Evolutionary conservation across 148 eudicot genomes (phyloP).

Genomic region (Camellia japonica): DNA sequence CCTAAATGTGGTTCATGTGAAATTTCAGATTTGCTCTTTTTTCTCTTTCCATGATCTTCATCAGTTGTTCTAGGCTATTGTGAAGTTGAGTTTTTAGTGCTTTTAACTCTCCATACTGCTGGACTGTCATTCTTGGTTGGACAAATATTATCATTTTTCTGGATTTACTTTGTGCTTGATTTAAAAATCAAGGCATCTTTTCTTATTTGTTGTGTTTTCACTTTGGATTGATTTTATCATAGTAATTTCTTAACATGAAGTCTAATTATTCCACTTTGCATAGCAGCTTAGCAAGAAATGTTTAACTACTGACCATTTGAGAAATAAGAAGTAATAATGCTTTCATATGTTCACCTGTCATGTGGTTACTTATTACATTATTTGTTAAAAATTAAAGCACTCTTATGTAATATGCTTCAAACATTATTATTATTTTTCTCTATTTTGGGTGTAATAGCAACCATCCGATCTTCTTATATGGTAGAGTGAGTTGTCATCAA

Average conservation of each 20-base stretch:
- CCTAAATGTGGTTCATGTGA: too few species aligned
- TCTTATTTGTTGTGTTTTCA: not conserved
- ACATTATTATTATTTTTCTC: too few species aligned
- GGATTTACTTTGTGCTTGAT: not conserved
- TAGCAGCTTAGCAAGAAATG: not conserved
- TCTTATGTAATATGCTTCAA: too few species aligned
- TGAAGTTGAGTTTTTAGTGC: not conserved
- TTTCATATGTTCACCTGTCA: too few species aligned
- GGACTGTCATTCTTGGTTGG: not conserved
- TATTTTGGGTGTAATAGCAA: too few species aligned
- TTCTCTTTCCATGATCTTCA: too few species aligned
- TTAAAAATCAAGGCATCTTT: not conserved
- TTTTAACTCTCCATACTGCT: not conserved
- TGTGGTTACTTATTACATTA: too few species aligned
- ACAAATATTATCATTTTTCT: not conserved
- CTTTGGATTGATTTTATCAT: not conserved
- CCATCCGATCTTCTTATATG: too few species aligned
- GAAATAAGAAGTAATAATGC: not conserved
- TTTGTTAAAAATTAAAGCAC: too few species aligned
- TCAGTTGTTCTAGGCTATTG: not conserved
- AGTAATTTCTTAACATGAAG: not conserved
- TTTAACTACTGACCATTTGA: not conserved
- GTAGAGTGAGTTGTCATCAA: too few species aligned
- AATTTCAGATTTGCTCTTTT: too few species aligned
- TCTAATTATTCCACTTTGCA: not conserved